phyloP scores from a whole-genome alignment of 352 stramenopile genomes.

The Phytopythium oedochilum region DNA sequence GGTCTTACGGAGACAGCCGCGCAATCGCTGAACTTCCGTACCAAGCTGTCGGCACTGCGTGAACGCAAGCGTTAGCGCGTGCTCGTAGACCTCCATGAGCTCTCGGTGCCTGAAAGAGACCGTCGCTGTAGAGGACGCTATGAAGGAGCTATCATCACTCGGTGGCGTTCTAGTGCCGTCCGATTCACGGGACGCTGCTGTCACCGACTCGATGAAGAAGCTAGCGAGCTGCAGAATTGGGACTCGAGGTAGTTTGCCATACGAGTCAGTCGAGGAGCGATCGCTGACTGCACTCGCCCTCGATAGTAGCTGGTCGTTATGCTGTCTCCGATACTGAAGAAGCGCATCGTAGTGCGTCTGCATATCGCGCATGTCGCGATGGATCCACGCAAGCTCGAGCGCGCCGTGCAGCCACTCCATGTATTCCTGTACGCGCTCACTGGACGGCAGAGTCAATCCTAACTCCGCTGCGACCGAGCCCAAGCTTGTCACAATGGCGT shows the following conservation, averaged over 20 bases:
- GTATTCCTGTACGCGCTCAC: neutral
- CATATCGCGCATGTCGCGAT: slow-evolving; percentile 31
- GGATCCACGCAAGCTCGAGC: slow-evolving; percentile 40
- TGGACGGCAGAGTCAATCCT: neutral
- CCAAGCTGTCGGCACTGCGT: neutral
- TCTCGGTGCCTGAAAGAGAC: neutral
- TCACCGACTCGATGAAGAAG: neutral
- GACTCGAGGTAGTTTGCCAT: neutral
- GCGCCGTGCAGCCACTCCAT: slow-evolving; percentile 29
- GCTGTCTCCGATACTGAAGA: slow-evolving; percentile 26
- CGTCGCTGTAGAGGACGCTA: neutral
- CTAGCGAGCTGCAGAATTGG: neutral
- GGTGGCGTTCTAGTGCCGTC: neutral
- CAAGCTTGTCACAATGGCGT: neutral
- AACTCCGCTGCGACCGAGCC: no score
- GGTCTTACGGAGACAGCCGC: neutral
- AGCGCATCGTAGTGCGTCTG: slow-evolving; percentile 40
- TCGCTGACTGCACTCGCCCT: neutral
- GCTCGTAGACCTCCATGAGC: neutral
- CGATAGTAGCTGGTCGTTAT: slow-evolving; percentile 16
- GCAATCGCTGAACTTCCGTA: neutral
- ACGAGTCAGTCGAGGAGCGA: neutral
- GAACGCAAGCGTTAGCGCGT: neutral
- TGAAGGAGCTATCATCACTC: neutral
- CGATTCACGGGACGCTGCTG: neutral